Evolutionary conservation across 1,284 basidiomycete genomes (phyloP), one percentile per base, ranked within the genome.

Genomic region (Ganoderma meredithae): DNA sequence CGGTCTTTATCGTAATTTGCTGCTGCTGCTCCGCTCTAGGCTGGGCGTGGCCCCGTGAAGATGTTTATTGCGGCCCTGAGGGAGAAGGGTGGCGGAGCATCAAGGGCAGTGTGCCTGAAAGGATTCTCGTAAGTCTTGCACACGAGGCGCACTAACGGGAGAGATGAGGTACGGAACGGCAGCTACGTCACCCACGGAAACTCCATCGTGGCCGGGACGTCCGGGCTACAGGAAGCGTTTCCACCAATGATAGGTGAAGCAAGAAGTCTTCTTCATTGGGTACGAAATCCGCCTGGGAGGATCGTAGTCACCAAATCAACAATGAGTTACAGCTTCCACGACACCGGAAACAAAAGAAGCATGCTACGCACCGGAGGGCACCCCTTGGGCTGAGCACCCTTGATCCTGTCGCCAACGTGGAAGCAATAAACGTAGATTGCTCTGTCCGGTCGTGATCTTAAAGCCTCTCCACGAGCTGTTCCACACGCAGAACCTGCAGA

Each of bases 361-460:
- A 53, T 22, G 44, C 2, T 13, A 53, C 52, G 52, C 17, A 55
- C 52, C 13, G 17, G 27, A 27, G 22, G 25, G 13, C 15, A 1
- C 52, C 27, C 8, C 31, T 55, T 55, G 52, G 27, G 52, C 25
- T 13, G 17, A 55, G 27, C 31, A 33, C 31, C 52, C 17, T 33
- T 55, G 52, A 55, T 55, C 27, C 52, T 55, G 52, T 55, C 27
- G 52, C 27, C 52, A 55, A 13, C 15, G 22, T 31, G 52, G 52
- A 33, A 31, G 52, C 52, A 55, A 17, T 55, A 55, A 27, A 17
- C 22, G 3, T 27, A 33, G 52, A 55, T 55, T 12, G 27, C 15
- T 15, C 12, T 15, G 27, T 31, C 17, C 22, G 17, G 2, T 10
- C 47, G 22, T 25, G 22, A 49, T 49, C 47, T 49, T 10, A 10